Percentiles rank a stretch among this genome's conserved stretches.
phyloP scores from a whole-genome alignment of 2,329 filamentous ascomycete species.

The Trichoderma sp. region DNA sequence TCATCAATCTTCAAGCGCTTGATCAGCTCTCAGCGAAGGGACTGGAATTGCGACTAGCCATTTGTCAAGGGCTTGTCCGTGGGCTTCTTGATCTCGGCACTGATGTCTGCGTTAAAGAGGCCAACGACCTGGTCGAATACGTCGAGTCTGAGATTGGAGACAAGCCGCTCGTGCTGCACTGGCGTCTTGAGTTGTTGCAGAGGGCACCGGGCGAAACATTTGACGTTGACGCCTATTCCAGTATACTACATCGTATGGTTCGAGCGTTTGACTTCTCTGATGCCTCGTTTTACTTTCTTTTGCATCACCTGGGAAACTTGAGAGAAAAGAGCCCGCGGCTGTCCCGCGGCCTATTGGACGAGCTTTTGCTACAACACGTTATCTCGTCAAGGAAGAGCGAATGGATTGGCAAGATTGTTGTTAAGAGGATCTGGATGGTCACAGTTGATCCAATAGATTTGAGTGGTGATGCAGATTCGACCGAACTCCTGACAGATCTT shows the following conservation, averaged over 20 bases:
- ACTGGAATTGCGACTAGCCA: constrained; percentile 64
- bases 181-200: constrained; percentile 69
- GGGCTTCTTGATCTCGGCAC: constrained; percentile 54
- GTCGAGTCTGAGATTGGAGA: constrained; percentile 66
- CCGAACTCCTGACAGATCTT: constrained; percentile 31
- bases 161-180: constrained; percentile 65
- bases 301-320: constrained; percentile 69
- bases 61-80: constrained; percentile 66
- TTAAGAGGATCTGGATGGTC: constrained; percentile 69
- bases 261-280: constrained; percentile 62
- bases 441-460: constrained; percentile 49
- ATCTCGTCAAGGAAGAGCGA: constrained; percentile 50
- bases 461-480: constrained; percentile 38
- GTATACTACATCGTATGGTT: constrained; percentile 64
- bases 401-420: constrained; percentile 70
- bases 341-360: constrained; percentile 59
- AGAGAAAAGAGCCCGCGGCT: constrained; percentile 55
- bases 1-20: constrained; percentile 58
- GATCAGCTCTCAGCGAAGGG: constrained; percentile 61
- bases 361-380: constrained; percentile 63
- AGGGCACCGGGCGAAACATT: constrained; percentile 51
- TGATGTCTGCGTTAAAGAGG: constrained; percentile 51
- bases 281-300: constrained; percentile 64
- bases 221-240: constrained; percentile 51
- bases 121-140: constrained; percentile 59